Evolutionary conservation across 2,329 filamentous ascomycete genomes (phyloP).

Genomic region (Cercospora nicotianae): DNA sequence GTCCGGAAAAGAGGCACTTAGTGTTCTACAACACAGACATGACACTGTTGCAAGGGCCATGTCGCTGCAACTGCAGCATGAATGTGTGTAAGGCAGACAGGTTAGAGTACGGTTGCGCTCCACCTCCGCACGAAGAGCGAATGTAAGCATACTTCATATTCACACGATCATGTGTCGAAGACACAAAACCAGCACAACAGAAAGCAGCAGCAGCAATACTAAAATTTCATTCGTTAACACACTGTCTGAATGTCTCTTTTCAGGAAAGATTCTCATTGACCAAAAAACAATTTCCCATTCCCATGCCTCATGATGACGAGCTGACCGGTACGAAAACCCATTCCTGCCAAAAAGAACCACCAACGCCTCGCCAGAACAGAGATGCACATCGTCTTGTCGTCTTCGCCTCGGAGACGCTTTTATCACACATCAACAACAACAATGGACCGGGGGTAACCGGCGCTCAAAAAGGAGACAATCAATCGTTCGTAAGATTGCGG

Average conservation of each 20-base stretch:
- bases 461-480: background rate
- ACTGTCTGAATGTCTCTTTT: background rate
- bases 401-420: background rate
- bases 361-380: background rate
- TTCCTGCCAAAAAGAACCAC: background rate
- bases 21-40: too few relatives aligned
- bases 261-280: background rate
- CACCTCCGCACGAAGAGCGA: too few relatives aligned
- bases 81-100: too few relatives aligned
- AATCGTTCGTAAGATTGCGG: background rate
- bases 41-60: too few relatives aligned
- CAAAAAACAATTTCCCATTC: background rate
- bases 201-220: background rate
- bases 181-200: background rate
- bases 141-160: too few relatives aligned
- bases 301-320: background rate
- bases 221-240: background rate
- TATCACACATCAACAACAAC: background rate
- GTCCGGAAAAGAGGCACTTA: too few relatives aligned
- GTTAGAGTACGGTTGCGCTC: too few relatives aligned
- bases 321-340: background rate
- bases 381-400: background rate
- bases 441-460: background rate
- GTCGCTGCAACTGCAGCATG: too few relatives aligned
- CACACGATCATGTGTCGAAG: too few relatives aligned